These are phyloP conservation scores for Suillus subalutaceus DNA, from an alignment of 768 basidiomycete genomes.

Conservation along the genomic window DNA sequence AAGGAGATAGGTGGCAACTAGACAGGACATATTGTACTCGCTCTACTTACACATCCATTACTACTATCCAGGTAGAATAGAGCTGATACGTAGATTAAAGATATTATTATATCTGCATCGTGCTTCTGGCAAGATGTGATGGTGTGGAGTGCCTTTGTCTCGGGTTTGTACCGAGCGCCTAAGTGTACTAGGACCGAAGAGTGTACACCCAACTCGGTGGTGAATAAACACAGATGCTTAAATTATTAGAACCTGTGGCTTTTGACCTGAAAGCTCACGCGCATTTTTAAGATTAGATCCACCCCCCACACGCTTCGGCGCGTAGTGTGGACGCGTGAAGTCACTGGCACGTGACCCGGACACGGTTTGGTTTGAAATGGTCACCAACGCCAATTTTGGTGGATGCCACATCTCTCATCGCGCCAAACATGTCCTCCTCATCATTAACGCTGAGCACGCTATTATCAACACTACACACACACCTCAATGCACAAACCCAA, in stretches of 20 bases:
- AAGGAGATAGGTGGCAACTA: slow-evolving; percentile 79
- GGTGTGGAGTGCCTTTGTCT: neutral
- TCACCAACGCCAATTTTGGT: slow-evolving; percentile 3
- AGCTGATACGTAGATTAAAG: slow-evolving; percentile 16
- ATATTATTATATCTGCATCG: slow-evolving; percentile 7
- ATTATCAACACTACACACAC: slow-evolving; percentile 75
- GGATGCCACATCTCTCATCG: slow-evolving; percentile 6
- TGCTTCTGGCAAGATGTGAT: neutral
- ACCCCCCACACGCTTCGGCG: neutral
- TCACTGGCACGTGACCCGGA: slow-evolving; percentile 1
- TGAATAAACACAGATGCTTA: neutral
- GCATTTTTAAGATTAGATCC: neutral
- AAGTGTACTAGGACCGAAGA: neutral
- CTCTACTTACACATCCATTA: slow-evolving; percentile 9
- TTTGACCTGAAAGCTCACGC: neutral
- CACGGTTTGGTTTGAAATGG: slow-evolving; percentile 6
- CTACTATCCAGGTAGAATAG: slow-evolving; percentile 15
- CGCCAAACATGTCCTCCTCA: slow-evolving; percentile 22
- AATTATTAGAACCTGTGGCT: neutral
- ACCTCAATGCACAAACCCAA: slow-evolving; percentile 80
- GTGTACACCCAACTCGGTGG: neutral
- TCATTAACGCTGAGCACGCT: slow-evolving; percentile 58
- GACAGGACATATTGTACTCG: slow-evolving; percentile 15
- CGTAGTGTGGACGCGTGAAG: slow-evolving; percentile 5
- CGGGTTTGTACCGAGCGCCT: no score